Percentiles rank a stretch among this genome's conserved stretches.
Evolutionary conservation across 2,329 filamentous ascomycete species (phyloP).

Genomic region (Calonectria pseudoturangicola): DNA sequence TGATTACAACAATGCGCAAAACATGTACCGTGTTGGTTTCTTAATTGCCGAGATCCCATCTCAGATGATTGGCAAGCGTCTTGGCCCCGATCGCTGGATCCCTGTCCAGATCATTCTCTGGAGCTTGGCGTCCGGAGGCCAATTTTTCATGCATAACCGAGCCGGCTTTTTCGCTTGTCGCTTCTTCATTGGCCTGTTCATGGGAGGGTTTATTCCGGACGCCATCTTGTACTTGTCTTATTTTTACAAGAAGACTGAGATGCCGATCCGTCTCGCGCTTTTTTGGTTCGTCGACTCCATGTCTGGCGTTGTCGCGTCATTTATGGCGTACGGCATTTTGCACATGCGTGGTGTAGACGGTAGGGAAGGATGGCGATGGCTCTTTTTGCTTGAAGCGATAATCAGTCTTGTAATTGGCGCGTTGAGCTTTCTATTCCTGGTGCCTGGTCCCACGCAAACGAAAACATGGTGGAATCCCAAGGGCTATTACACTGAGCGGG

Average conservation of each 20-base stretch:
- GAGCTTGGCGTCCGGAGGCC: conserved; percentile 25
- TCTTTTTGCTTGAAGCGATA: conserved; percentile 49
- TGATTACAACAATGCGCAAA: conserved; percentile 73
- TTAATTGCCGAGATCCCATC: conserved; percentile 76
- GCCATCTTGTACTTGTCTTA: conserved; percentile 54
- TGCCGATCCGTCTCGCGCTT: conserved; percentile 52
- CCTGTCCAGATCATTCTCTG: conserved; percentile 48
- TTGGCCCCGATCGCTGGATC: conserved; percentile 59
- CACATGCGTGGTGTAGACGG: conserved; percentile 53
- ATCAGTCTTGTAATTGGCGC: conserved; percentile 44
- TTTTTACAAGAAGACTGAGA: conserved; percentile 54
- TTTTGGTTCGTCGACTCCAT: conserved; percentile 51
- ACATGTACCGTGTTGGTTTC: conserved; percentile 72
- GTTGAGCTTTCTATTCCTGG: conserved; percentile 25
- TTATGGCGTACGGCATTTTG: conserved; percentile 53
- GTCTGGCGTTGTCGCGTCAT: conserved; percentile 50
- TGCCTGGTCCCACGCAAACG: conserved; percentile 35
- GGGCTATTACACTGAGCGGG: conserved; percentile 74
- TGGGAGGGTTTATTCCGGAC: conserved; percentile 42
- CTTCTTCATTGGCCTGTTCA: conserved; percentile 33
- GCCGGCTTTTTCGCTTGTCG: conserved; percentile 40
- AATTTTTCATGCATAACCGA: conserved; percentile 38
- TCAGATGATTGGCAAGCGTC: conserved; percentile 75
- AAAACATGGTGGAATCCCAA: conserved; percentile 57
- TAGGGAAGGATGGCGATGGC: conserved; percentile 53